Evolutionary conservation across 306 rosid genomes (phyloP), one percentile per base, ranked within the genome.

Genomic region (Pyrus betulifolia): DNA sequence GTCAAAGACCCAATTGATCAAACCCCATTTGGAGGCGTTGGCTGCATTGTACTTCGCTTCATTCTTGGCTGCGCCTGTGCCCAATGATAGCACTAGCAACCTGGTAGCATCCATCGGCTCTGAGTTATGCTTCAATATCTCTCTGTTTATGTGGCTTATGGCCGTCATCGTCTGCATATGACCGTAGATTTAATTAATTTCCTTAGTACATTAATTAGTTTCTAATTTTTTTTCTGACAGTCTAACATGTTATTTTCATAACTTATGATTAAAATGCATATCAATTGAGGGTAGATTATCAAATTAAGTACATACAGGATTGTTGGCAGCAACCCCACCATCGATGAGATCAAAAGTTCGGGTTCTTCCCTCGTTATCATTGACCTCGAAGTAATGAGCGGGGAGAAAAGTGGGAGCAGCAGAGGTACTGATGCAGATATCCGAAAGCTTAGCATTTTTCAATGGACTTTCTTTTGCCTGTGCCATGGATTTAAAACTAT

Each of bases 361-460:
- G 67, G 69, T 57, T 1, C 44, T 74, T 22, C 84, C 86, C 4
- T 74, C 54, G 0, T 25, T 38, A 62, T 84, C 83, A 8, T 58
- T 71, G 3, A 80, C 64, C 15, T 75, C 78, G 11, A 87, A 87
- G 80, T 70, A 67, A 74, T 84, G 88, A 4, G 86, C 62, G 0
- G 90, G 90, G 8, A 84, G 79, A 57, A 22, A 84, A 8, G 88
- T 82, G 11, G 90, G 88, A 3, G 88, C 88, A 1, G 88, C 90
- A 2, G 86, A 84, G 40, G 90, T 87, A 4, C 76, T 51, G 11
- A 87, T 4, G 77, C 90, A 87, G 62, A 87, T 21, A 46, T 87
- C 90, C 2, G 80, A 70, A 28, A 84, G 71, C 77, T 61, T 79
- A 25, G 88, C 81, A 38, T 87, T 78, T 71, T 76, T 87, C 67